Base-by-base conservation (phyloP, 345 rosid genomes). In the Chamaenerion angustifolium region DNA sequence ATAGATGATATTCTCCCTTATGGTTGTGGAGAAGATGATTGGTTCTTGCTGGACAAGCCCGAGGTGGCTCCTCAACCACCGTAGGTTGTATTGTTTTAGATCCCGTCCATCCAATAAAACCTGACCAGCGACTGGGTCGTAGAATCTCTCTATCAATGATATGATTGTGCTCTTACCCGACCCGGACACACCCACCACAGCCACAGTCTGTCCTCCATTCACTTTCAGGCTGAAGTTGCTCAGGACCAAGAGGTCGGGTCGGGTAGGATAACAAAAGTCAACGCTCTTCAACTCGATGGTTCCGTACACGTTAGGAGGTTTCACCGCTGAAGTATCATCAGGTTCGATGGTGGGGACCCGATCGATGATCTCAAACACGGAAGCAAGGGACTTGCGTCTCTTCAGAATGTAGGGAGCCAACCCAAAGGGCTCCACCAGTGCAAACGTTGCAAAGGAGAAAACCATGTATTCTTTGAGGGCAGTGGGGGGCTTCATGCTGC, bases 41-140 rank as follows among this genome's bases (percentile, higher is more conserved):
- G 99, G 99, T 48, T 93, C 99, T 60, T 93, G 99, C 67, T 93
- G 96, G 56, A 93, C 85, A 59, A 93, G 86, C 59, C 99, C 99
- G 55, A 88, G 73, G 55, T 88, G 96, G 64, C 67, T 88, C 72
- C 99, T 82, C 73, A 93, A 43, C 99, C 99, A 93, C 59, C 88
- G 81, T 70, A 88, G 59, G 61, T 93, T 93, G 71, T 88, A 93
- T 35, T 66, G 80, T 65, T 82, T 82, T 56, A 93, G 61, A 75
- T 88, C 96, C 57, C 95, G 80, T 11, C 99, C 96, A 47, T 93
- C 99, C 42, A 93, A 63, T 40, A 82, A 58, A 61, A 93, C 81
- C 77, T 93, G 99, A 70, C 99, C 99, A 6, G 99, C 99, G 48
- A 82, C 84, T 44, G 99, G 96, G 70, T 93, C 99, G 43, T 85